A percentile compares a stretch with the other conserved stretches of the same genome.
These are phyloP conservation scores for Hanseniaspora opuntiae DNA, from an alignment of 805 yeast genomes.

Conservation along the genomic window DNA sequence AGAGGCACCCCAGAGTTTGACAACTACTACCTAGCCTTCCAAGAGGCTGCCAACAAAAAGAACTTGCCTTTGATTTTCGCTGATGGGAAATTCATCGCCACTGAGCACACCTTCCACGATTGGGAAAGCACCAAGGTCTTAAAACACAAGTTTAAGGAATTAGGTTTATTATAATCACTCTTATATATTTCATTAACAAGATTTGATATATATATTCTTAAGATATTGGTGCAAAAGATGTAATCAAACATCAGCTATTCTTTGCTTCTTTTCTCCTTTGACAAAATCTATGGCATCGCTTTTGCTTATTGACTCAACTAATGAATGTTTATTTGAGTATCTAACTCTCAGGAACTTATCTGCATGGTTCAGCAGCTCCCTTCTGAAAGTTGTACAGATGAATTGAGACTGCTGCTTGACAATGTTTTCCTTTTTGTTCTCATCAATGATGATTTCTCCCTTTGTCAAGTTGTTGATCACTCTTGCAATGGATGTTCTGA, in stretches of 20 bases:
- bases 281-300: slow-evolving; percentile 74
- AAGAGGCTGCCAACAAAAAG: slow-evolving; percentile 20
- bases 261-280: slow-evolving; percentile 36
- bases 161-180: slow-evolving; percentile 18
- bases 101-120: slow-evolving; percentile 23
- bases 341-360: slow-evolving; percentile 79
- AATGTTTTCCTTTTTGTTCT: background rate
- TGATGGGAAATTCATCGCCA: slow-evolving; percentile 25
- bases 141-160: slow-evolving; percentile 19
- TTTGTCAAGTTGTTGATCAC: slow-evolving; percentile 52
- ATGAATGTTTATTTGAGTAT: slow-evolving; percentile 68
- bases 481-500: slow-evolving; percentile 73
- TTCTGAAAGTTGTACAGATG: slow-evolving; percentile 89
- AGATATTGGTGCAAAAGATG: no score
- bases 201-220: background rate
- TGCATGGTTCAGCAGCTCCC: slow-evolving; percentile 80
- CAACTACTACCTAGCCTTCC: slow-evolving; percentile 24
- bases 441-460: background rate
- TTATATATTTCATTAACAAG: background rate
- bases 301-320: slow-evolving; percentile 54
- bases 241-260: slow-evolving; percentile 19
- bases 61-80: slow-evolving; percentile 26
- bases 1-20: slow-evolving; percentile 19
- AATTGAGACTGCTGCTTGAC: slow-evolving; percentile 52
- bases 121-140: slow-evolving; percentile 21